Evolutionary conservation across 192 early-diverging fungal genomes (phyloP), one percentile per base, ranked within the genome.

Genomic region (Linnemannia zychae): DNA sequence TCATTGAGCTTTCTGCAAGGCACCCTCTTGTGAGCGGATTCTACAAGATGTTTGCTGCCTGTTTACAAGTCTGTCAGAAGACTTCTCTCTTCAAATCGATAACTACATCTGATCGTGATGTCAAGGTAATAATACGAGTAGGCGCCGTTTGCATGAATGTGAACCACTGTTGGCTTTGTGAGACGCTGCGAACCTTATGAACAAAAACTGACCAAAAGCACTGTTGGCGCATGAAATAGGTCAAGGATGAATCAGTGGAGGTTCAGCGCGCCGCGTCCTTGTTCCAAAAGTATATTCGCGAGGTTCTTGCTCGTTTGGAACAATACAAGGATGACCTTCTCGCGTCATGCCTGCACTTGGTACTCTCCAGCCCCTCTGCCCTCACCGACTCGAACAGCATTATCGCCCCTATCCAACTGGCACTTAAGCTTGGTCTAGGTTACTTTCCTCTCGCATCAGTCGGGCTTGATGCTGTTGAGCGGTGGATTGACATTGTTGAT

Each of bases 251-350:
- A 12, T 48, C 47, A 33, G 49, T 84, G 2, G 80, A 69, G 5
- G 37, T 67, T 24, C 72, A 75, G 0, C 75, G 87, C 9, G 82
- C 88, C 15, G 72, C 76, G 15, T 12, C 85, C 11, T 84, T 94
- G 13, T 94, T 91, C 67, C 82, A 78, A 34, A 91, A 90, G 53
- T 94, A 92, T 67, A 48, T 96, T 46, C 77, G 88, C 16, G 90
- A 93, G 47, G 91, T 95, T n/a, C 87, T 89, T 36, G 87, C 91
- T 33, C 81, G 90, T 40, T 86, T 95, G 67, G 78, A 91, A 7
- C 92, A 92, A 71, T 95, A 91, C 81, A 95, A 95, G 80, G 95
- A 96, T 72, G 95, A 96, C 53, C 87, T 96, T 15, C 86, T 96
- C 13, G 92, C 90, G 3, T 89, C 93, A 3, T 94, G 94, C 67